phyloP scores from a whole-genome alignment of 768 basidiomycete genomes.

The Punctularia strigosozonata region DNA sequence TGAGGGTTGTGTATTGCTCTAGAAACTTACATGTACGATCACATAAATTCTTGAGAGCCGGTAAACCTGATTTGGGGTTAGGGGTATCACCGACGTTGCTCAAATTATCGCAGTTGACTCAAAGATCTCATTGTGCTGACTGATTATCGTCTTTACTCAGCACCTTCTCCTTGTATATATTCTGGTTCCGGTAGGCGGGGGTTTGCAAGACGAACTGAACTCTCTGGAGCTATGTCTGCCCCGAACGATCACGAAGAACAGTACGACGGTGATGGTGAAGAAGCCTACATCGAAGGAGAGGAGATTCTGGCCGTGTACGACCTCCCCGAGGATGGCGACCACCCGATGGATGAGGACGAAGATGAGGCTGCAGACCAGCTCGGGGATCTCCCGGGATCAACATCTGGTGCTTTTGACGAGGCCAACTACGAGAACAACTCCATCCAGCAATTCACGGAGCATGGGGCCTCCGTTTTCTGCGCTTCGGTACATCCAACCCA shows the following conservation, averaged over 20 bases:
- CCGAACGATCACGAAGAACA: conserved; percentile 25
- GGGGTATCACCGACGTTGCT: too few species aligned
- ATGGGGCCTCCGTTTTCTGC: conserved; percentile 72
- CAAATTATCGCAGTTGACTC: neutral
- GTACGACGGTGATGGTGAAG: conserved; percentile 19
- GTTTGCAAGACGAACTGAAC: neutral
- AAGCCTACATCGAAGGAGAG: conserved; percentile 14
- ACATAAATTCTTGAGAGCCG: too few species aligned
- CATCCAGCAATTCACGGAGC: conserved; percentile 55
- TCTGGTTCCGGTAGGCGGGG: too few species aligned
- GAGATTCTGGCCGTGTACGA: conserved; percentile 10
- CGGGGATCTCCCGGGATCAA: conserved; percentile 27
- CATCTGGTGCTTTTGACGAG: conserved; percentile 28
- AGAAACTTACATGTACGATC: too few species aligned
- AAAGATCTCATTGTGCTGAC: too few species aligned
- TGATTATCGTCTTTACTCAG: neutral
- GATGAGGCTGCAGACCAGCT: conserved; percentile 28
- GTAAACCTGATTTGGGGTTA: too few species aligned
- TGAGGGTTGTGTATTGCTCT: too few species aligned
- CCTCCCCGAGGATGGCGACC: conserved; percentile 6
- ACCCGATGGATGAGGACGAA: conserved; percentile 23
- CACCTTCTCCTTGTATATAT: too few species aligned
- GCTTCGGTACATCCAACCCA: conserved; percentile 76
- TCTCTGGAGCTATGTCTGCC: neutral
- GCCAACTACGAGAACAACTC: conserved; percentile 44